Conservation (phyloP, 768 basidiomycete genomes). For the Obba rivulosa region DNA sequence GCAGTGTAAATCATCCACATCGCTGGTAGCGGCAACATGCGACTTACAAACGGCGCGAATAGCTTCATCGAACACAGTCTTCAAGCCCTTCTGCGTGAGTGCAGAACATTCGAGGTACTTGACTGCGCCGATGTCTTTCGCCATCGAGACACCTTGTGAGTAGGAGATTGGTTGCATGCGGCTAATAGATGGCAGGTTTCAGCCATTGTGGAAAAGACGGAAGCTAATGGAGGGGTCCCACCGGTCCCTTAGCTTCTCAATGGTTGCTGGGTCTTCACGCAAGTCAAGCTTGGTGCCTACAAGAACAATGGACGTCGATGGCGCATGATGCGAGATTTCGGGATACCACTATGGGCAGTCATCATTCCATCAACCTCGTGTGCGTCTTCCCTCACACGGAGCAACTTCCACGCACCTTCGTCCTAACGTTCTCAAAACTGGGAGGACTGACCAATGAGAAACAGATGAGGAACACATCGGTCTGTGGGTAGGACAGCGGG, state of each 20-base stretch:
- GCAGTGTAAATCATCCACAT: background rate
- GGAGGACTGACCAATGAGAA: conserved; percentile 98
- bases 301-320: conserved; percentile 86
- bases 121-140: conserved; percentile 91
- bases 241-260: conserved; percentile 92
- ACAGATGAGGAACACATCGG: conserved; percentile 98
- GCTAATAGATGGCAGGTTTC: conserved; percentile 33
- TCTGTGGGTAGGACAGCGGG: conserved; percentile 97
- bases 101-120: conserved; percentile 97
- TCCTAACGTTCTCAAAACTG: conserved; percentile 97
- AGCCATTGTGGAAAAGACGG: conserved; percentile 1
- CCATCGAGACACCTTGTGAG: conserved; percentile 84
- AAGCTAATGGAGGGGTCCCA: conserved; percentile 28
- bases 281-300: conserved; percentile 98
- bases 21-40: conserved; percentile 1
- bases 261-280: conserved; percentile 89
- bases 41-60: conserved; percentile 92
- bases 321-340: conserved; percentile 96
- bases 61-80: conserved; percentile 99
- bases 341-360: conserved; percentile 73
- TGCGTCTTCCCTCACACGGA: conserved; percentile 10
- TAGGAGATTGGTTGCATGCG: conserved; percentile 96
- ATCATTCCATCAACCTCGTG: conserved; percentile 2
- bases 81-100: conserved; percentile 95
- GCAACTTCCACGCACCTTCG: conserved; percentile 61